Evolutionary conservation across 2,329 filamentous ascomycete species (phyloP), one percentile per base, ranked within the genome.

Genomic region (Sphaerulina vaccinii): DNA sequence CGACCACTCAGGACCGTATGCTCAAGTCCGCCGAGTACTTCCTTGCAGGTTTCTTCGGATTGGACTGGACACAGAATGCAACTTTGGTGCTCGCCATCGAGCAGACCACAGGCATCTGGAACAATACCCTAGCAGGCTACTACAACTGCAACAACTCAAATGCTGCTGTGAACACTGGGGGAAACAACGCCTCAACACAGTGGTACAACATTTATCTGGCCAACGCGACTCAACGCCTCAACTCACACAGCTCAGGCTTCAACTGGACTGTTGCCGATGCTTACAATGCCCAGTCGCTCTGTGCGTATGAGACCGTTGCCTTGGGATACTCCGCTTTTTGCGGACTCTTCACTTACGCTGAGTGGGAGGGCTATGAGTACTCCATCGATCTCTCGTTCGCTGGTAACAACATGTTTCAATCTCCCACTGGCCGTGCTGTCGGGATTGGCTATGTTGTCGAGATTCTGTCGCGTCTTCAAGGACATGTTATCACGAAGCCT

Each of bases 1-100:
- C 86, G 1, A 89, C 86, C 1, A 88, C 86, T 1, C 85, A 90
- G 66, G 83, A 88, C 64, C 82, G 87, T 19, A 90, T 90, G 87
- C 73, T 86, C 18, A 84, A 90, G 66, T 85, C 80, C 33, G 86
- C 86, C 2, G 86, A 90, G 68, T 86, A 90, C 68, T 90, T 89
- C 70, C 72, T 90, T 65, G 84, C 86, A 5, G 87, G 87, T 0
- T 90, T 90, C 72, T 90, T 90, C 64, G 87, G 87, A 0, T 76
- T 89, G 0, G 80, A 85, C 40, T 90, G 86, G 86, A 78, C 82
- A 1, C 77, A 55, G n/a, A 67, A 67, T 27, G 65, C 62, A n/a
- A 64, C 62, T 6, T 48, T 66, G 21, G 60, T 62, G 61, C 75
- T 87, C 11, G 83, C 86, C 9, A 87, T 89, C 35, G 87, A 90